These are phyloP conservation scores for Phytophthora quininea DNA, from an alignment of 352 stramenopile genomes.

Conservation along the genomic window DNA sequence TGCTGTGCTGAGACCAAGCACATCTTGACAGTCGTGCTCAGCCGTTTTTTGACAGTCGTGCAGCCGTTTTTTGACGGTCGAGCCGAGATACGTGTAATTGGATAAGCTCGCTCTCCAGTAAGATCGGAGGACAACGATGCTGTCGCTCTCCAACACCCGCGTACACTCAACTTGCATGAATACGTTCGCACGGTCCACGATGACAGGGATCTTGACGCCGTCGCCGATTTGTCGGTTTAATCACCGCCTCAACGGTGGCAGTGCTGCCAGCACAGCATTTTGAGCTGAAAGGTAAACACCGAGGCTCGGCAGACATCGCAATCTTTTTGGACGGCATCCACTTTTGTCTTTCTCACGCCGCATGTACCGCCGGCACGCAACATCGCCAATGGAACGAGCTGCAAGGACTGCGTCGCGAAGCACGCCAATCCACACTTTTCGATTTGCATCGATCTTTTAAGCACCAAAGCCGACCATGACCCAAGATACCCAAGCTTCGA, in stretches of 20 bases:
- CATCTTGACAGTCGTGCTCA: background rate
- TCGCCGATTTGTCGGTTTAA: no score
- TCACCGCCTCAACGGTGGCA: no score
- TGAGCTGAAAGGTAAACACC: no score
- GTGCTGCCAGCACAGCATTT: no score
- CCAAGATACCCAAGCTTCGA: background rate
- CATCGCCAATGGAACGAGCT: background rate
- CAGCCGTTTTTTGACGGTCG: background rate
- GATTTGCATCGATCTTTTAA: conserved; percentile 11
- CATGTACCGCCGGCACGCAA: conserved; percentile 6
- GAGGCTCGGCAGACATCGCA: no score
- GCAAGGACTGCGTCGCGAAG: background rate
- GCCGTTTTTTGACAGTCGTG: background rate
- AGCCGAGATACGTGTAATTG: background rate
- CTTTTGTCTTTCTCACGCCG: background rate
- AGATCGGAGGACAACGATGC: background rate
- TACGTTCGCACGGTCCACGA: no score
- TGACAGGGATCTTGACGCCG: no score
- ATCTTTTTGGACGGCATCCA: no score
- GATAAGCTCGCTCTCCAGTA: background rate
- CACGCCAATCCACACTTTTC: conserved; percentile 15
- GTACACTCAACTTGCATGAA: background rate
- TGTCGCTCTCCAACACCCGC: background rate
- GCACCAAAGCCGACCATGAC: conserved; percentile 27
- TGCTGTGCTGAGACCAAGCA: no score